Conservation (phyloP, 108 stramenopile species). For the Chaetoceros tenuissimus region DNA sequence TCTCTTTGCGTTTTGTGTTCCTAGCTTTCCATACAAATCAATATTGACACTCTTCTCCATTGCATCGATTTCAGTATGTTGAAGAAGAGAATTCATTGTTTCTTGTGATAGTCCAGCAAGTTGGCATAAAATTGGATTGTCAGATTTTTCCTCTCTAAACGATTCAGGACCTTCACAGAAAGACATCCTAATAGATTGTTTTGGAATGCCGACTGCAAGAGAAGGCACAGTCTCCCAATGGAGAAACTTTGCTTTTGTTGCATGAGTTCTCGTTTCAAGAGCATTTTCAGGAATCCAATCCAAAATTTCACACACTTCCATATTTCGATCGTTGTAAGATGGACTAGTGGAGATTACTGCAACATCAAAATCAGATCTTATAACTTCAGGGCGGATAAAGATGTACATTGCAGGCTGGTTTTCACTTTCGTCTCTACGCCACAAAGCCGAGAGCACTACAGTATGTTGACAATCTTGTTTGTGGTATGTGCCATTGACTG, state of each 20-base stretch:
- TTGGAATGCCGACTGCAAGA: conserved; percentile 18
- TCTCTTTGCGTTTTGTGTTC: conserved; percentile 29
- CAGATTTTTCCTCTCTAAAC: background rate
- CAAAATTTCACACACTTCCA: conserved; percentile 27
- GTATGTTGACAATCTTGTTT: conserved; percentile 39
- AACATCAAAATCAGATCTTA: conserved; percentile 38
- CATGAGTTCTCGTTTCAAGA: conserved; percentile 14
- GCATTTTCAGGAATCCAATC: conserved; percentile 37
- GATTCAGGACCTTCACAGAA: conserved; percentile 20
- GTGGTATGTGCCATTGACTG: conserved; percentile 25
- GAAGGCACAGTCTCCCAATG: conserved; percentile 21
- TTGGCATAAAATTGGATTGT: conserved; percentile 25
- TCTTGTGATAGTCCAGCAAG: conserved; percentile 23
- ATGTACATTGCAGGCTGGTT: conserved; percentile 35
- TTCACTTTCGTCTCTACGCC: conserved; percentile 23
- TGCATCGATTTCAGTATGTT: conserved; percentile 9
- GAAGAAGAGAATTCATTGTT: conserved; percentile 22
- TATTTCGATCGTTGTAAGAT: conserved; percentile 21
- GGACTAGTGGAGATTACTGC: conserved; percentile 44
- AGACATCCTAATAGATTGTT: background rate
- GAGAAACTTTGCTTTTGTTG: conserved; percentile 24
- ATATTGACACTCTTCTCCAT: conserved; percentile 10
- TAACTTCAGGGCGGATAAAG: conserved; percentile 42
- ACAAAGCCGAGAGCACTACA: conserved; percentile 45
- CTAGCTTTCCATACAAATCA: conserved; percentile 26